Evolutionary conservation across 192 early-diverging fungal species (phyloP).

Genomic region (Coemansia sp.): DNA sequence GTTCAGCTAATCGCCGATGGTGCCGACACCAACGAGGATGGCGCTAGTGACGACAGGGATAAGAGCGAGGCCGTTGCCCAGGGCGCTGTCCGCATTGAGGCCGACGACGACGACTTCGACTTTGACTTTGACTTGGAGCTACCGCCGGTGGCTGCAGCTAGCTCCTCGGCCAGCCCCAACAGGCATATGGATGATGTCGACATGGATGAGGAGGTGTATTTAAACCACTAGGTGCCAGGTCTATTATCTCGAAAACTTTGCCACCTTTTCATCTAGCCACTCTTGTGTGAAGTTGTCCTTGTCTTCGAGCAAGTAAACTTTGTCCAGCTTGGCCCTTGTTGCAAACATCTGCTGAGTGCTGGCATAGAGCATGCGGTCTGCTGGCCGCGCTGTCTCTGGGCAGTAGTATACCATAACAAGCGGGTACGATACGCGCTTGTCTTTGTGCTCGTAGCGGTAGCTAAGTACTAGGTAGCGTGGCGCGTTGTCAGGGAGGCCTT

Average conservation of each 20-base stretch:
- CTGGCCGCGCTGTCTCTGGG: conserved; percentile 52
- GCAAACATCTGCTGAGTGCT: conserved; percentile 65
- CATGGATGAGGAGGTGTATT: not conserved
- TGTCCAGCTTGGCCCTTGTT: conserved; percentile 59
- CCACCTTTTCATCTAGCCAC: conserved; percentile 61
- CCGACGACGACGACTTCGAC: conserved; percentile 31
- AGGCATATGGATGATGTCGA: not conserved
- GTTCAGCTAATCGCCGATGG: conserved; percentile 14
- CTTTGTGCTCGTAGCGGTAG: conserved; percentile 26
- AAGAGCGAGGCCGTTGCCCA: not conserved
- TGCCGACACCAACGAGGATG: not conserved
- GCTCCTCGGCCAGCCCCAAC: not conserved
- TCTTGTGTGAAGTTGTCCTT: conserved; percentile 63
- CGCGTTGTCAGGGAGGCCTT: conserved; percentile 63
- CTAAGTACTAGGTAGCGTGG: conserved; percentile 58
- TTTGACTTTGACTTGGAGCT: conserved; percentile 20
- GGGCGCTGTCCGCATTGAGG: conserved; percentile 14
- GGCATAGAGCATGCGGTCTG: conserved; percentile 50
- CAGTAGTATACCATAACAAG: conserved; percentile 70
- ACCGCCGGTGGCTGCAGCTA: not conserved
- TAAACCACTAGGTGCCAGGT: not conserved
- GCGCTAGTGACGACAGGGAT: not conserved
- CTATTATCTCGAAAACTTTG: conserved; percentile 20
- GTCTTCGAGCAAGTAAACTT: conserved; percentile 72
- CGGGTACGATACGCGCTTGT: conserved; percentile 71